These are phyloP conservation scores for Aspergillus transmontanensis DNA, from an alignment of 2,329 filamentous ascomycete species.

Conservation along the genomic window DNA sequence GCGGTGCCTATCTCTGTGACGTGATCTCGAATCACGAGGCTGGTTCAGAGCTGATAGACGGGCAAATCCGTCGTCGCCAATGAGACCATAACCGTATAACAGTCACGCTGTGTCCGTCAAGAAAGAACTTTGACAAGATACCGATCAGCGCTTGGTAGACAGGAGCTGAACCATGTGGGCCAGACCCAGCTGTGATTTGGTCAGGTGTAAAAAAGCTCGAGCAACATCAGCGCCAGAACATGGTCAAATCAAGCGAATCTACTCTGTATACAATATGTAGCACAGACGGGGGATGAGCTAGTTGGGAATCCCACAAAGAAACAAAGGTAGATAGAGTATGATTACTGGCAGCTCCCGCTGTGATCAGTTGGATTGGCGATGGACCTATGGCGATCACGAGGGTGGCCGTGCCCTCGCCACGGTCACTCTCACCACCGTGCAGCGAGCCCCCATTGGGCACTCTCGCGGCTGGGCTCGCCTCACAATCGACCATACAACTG, in stretches of 20 bases:
- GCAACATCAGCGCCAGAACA: neutral
- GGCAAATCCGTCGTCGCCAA: neutral
- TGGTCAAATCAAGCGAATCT: neutral
- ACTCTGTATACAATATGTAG: neutral
- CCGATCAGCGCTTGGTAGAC: neutral
- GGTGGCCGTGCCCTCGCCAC: conserved; percentile 11
- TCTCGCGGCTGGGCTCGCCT: neutral
- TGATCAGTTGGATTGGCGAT: neutral
- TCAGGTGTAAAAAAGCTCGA: neutral
- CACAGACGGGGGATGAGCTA: neutral
- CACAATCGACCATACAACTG: neutral
- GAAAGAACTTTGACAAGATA: neutral
- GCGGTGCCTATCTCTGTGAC: neutral
- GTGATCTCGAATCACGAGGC: neutral
- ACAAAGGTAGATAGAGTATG: neutral
- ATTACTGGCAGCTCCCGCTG: neutral
- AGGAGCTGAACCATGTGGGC: neutral
- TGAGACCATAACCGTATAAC: neutral
- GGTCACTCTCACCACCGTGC: conserved; percentile 12
- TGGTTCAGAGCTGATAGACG: neutral
- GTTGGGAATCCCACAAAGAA: neutral
- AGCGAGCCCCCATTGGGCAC: conserved; percentile 14
- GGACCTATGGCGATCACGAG: conserved; percentile 19
- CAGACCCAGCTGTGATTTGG: neutral
- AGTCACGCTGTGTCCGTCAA: neutral